Base-by-base conservation (phyloP, 2,329 filamentous ascomycete genomes). In the Neonectria punicea region DNA sequence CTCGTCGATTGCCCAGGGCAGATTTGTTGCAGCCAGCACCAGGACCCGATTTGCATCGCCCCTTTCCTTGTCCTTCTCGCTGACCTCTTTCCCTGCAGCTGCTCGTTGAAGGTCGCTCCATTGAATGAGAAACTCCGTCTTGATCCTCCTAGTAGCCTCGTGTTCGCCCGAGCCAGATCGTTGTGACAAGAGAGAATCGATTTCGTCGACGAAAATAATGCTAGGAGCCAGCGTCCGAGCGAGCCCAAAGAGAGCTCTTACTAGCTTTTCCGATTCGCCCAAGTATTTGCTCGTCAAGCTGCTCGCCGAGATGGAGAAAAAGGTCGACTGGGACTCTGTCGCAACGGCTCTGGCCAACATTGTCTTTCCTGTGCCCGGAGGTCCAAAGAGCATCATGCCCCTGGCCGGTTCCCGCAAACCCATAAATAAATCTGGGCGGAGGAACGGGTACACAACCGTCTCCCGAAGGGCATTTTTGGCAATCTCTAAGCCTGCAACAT, bases 151-250 rank as follows among this genome's bases (percentile, higher is more conserved):
- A 1, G 94, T 97, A 1, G 96, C 93, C 80, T 99, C 96, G 73
- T 98, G 93, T 75, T 98, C 96, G 1, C 93, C 91, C 3, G 90
- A 90, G 0, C 93, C 93, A 7, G 92, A 92, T 56, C 96, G 86
- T 16, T 94, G 89, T 1, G 94, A 97, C 0, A 99, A 85, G 0
- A 99, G 83, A 1, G 94, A 97, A 78, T 99, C 96, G 67, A 99
- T 99, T 77, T 99, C 96, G 74, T 99, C 96, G 5, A 99, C 94
- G 72, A 99, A 99, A 63, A 99, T 98, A 77, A 99, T 98, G 66
- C 92, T 96, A 0, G 96, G 96, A 0, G 96, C 94, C 49, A 98
- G 85, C 39, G 89, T 86, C 77, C 97, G 97, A 5, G 96, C 94
- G n/a, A 98, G 83, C 0, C 89, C 88, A 77, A 99, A 99, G 0